phyloP scores from a whole-genome alignment of 2,329 filamentous ascomycete genomes.

The Bipolaris sorokiniana region DNA sequence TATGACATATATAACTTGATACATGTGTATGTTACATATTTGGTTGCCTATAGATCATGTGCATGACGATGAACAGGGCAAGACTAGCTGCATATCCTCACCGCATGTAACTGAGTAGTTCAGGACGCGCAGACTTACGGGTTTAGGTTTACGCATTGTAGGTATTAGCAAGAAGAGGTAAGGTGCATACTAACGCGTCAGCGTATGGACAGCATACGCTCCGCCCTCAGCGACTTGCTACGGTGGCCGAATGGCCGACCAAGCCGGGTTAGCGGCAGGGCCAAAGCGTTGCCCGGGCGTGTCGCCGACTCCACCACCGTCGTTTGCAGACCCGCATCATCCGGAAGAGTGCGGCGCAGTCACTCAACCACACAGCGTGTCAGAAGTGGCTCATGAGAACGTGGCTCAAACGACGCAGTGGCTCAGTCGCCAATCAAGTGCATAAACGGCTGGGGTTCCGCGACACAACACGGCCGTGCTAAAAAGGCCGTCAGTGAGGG shows the following conservation, averaged over 20 bases:
- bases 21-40: too few relatives aligned
- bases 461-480: background rate
- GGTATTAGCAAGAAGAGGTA: background rate
- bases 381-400: conserved; percentile 9
- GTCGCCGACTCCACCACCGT: background rate
- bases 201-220: background rate
- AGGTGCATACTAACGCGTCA: background rate
- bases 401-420: conserved; percentile 13
- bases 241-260: conserved; percentile 2
- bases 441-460: background rate
- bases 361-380: conserved; percentile 16
- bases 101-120: background rate
- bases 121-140: too few relatives aligned
- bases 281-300: background rate
- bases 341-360: conserved; percentile 17
- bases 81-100: background rate
- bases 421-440: conserved; percentile 15
- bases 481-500: conserved; percentile 1
- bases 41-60: background rate
- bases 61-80: background rate
- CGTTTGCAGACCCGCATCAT: conserved; percentile 4
- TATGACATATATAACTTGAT: background rate
- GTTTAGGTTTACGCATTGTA: background rate
- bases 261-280: conserved; percentile 1
- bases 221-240: background rate